A percentile compares a stretch with the other conserved stretches of the same genome.
These are phyloP conservation scores for Moelleriella libera DNA, from an alignment of 2,329 filamentous ascomycete genomes.

Conservation along the genomic window DNA sequence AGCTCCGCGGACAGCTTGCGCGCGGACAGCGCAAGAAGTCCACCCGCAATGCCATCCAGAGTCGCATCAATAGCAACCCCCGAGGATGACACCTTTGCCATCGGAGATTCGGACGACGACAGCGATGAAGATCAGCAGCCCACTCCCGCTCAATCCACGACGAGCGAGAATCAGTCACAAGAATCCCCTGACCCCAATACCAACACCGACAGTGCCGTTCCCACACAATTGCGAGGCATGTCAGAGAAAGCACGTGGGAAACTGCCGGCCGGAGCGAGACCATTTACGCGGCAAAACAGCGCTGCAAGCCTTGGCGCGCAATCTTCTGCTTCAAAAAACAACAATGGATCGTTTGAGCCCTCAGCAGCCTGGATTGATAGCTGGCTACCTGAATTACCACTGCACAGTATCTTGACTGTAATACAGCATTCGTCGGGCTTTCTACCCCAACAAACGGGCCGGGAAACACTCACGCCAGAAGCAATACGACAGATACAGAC, in stretches of 20 bases:
- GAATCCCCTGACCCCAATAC: conserved; percentile 53
- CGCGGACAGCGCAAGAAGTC: conserved; percentile 47
- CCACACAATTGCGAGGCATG: conserved; percentile 76
- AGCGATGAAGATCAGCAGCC: conserved; percentile 37
- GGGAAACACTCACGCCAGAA: conserved; percentile 27
- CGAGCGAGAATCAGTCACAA: conserved; percentile 47
- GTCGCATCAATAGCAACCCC: conserved; percentile 16
- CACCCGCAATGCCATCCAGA: conserved; percentile 20
- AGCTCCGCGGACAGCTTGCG: conserved; percentile 37
- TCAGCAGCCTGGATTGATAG: conserved; percentile 78
- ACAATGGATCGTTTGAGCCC: conserved; percentile 54
- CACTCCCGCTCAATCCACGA: conserved; percentile 48
- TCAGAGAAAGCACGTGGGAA: conserved; percentile 96
- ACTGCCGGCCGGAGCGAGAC: conserved; percentile 70
- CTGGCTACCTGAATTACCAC: conserved; percentile 82
- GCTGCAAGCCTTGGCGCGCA: conserved; percentile 63
- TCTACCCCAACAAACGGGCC: conserved; percentile 35
- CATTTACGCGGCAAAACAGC: conserved; percentile 83
- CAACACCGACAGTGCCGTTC: conserved; percentile 68
- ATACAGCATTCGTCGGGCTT: conserved; percentile 51
- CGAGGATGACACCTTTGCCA: conserved; percentile 71
- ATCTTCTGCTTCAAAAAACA: conserved; percentile 40
- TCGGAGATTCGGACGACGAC: conserved; percentile 71
- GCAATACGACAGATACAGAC: conserved; percentile 41
- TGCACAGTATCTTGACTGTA: conserved; percentile 72